Evolutionary conservation across 2,329 filamentous ascomycete genomes (phyloP), one percentile per base, ranked within the genome.

Genomic region (Ophiosphaerella narmari): DNA sequence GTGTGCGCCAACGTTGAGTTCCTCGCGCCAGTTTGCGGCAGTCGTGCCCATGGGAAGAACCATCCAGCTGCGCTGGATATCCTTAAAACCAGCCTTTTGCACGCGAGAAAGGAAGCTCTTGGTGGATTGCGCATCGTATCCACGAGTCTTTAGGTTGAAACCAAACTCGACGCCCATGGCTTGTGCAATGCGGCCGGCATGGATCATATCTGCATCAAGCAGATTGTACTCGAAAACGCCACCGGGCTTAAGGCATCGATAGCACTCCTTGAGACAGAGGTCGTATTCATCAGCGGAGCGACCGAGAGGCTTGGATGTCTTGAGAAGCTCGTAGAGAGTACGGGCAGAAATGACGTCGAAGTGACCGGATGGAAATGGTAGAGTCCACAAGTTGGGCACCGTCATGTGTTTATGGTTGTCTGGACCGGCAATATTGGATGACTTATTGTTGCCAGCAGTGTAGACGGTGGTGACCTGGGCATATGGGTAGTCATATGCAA

Each of bases 301-400:
- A 13, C 70, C 68, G 2, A 67, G 50, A 16, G 87, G 85, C 73
- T 76, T 78, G 55, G 78, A 77, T 2, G 78, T 81, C 71, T 93
- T 94, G 63, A 99, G 84, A 34, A 95, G 82, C 45, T 87, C 85
- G 74, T 96, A 90, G 40, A 99, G 82, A 49, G 92, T 90, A 32
- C 93, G 88, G 1, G 92, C 91, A 2, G 90, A 96, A 65, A 99
- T 85, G 57, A 97, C 85, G 66, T 97, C 93, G 66, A 99, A 99
- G 70, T 92, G 86, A 59, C 86, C 85, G 65, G 90, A 85, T 7
- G 86, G 84, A 75, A 97, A 99, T 0, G 94, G 94, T 1, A 99
- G 82, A 52, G 84, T 85, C 74, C 87, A 91, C 11, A 96, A 79
- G 43, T 86, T 84, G 34, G 89, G 81, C 2, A 97, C 90, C 2